Evolutionary conservation across 164 flowering plant species (phyloP).

Genomic region (Vitis cinerea): DNA sequence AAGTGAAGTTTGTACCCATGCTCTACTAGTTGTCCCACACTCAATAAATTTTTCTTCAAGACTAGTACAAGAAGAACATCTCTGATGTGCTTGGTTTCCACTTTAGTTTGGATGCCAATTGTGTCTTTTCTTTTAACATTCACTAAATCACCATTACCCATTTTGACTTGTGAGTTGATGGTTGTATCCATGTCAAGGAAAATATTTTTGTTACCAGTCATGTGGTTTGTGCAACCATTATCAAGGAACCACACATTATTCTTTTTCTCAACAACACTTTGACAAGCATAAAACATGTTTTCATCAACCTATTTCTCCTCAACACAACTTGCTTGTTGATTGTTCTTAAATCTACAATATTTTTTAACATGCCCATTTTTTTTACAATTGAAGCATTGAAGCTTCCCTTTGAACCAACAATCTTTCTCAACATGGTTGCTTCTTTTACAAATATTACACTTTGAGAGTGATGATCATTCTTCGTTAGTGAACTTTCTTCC

Average conservation of each 20-base stretch:
- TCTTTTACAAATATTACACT: neutral
- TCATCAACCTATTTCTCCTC: neutral
- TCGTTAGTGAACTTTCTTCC: too few relatives aligned
- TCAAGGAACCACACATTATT: neutral
- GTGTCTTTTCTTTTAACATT: too few relatives aligned
- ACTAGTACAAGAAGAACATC: neutral
- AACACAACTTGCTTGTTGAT: neutral
- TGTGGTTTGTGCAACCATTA: constrained; percentile 1
- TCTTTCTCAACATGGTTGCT: neutral
- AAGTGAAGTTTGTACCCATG: neutral
- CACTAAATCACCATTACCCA: too few relatives aligned
- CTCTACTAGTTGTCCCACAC: neutral
- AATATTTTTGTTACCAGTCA: neutral
- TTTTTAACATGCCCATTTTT: neutral
- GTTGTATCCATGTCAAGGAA: neutral
- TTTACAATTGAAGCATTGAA: neutral
- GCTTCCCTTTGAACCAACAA: neutral
- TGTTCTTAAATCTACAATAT: neutral
- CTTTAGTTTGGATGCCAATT: neutral
- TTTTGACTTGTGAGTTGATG: neutral
- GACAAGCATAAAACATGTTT: neutral
- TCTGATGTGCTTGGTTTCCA: neutral
- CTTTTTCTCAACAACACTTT: neutral
- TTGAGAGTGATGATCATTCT: neutral
- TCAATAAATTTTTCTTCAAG: neutral